Base-by-base conservation (phyloP, 495 filamentous ascomycete genomes). In the Apodospora peruviana region DNA sequence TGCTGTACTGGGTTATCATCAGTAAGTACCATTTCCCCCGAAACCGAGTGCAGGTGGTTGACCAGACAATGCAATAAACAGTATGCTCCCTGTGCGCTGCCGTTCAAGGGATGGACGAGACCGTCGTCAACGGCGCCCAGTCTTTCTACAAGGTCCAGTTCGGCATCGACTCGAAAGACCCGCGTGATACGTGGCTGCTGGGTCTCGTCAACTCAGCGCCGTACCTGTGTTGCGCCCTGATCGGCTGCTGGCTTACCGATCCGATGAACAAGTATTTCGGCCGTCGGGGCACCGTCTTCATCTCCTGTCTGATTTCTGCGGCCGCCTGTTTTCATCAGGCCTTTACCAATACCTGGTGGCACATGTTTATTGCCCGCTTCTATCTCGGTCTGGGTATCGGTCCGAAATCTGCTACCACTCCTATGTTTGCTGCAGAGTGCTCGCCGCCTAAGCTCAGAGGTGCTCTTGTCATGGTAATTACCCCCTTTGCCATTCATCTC, bases 161-260 rank as follows among this genome's bases (percentile, higher is more conserved):
- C 51, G 84, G 85, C 20, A 87, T 90, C 43, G 75, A 72, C n/a
- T 51, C 63, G 10, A 51, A 64, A 2, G 64, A 57, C 22, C 48
- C 59, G 45, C 53, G 62, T 48, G 66, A 68, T 45, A 68, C 69
- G 32, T 90, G 85, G 84, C 74, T 91, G 2, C 65, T 83, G 1
- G 88, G 87, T 22, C 74, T 94, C 25, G 68, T 83, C 29, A 85
- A 85, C 55, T 70, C 73, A 27, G 66, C 67, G 1, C 90, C 88
- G 0, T 91, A 93, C 56, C 75, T 91, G 9, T 83, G 82, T 66
- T 91, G 82, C 53, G 86, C 89, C 17, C 61, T 90, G 35, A 62
- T 87, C 38, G 85, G 87, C 16, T 93, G 85, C 70, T 95, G 89
- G 89, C 73, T 90, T 35, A 90, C 87, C 2, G 82, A 83, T 17